Evolutionary conservation across 2,329 filamentous ascomycete species (phyloP).

Genomic region (Curvularia spicifera): DNA sequence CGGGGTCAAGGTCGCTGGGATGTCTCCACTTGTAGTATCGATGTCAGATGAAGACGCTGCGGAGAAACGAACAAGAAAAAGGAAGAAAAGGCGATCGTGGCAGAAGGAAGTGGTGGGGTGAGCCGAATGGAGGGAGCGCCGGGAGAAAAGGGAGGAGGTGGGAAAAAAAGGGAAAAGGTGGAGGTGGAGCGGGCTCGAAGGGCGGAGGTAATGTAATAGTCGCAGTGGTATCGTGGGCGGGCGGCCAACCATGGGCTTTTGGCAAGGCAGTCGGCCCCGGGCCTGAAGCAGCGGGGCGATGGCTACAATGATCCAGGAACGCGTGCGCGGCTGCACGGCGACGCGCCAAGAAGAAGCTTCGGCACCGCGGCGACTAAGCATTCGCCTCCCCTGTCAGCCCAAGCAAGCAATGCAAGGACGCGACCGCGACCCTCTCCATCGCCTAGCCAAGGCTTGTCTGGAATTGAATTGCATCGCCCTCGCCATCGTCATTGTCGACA

Average conservation of each 20-base stretch:
- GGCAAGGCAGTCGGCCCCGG: slow-evolving; percentile 13
- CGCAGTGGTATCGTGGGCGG: slow-evolving; percentile 2
- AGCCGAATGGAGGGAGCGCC: not conserved
- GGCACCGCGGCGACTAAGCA: slow-evolving; percentile 11
- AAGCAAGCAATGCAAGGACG: not conserved
- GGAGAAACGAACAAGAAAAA: not conserved
- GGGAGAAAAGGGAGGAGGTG: slow-evolving; percentile 2
- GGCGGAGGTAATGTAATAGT: not conserved
- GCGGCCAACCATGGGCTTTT: slow-evolving; percentile 15
- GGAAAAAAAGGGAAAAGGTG: not conserved
- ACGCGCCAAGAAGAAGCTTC: slow-evolving; percentile 14
- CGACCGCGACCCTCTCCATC: not conserved
- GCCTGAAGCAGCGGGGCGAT: slow-evolving; percentile 13
- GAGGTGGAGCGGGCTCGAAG: not conserved
- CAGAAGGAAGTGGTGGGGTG: not conserved
- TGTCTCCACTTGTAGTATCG: slow-evolving; percentile 2
- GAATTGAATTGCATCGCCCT: no score
- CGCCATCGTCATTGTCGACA: not conserved
- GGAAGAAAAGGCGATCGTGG: not conserved
- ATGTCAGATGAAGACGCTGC: slow-evolving; percentile 9
- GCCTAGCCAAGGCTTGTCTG: not conserved
- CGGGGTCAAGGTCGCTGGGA: not conserved
- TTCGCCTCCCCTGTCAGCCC: slow-evolving; percentile 7
- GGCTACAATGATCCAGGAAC: slow-evolving; percentile 25
- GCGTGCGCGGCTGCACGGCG: slow-evolving; percentile 6